Percentiles rank a stretch among this genome's conserved stretches.
Evolutionary conservation across 2,329 filamentous ascomycete genomes (phyloP).

Genomic region (Ilyonectria robusta): DNA sequence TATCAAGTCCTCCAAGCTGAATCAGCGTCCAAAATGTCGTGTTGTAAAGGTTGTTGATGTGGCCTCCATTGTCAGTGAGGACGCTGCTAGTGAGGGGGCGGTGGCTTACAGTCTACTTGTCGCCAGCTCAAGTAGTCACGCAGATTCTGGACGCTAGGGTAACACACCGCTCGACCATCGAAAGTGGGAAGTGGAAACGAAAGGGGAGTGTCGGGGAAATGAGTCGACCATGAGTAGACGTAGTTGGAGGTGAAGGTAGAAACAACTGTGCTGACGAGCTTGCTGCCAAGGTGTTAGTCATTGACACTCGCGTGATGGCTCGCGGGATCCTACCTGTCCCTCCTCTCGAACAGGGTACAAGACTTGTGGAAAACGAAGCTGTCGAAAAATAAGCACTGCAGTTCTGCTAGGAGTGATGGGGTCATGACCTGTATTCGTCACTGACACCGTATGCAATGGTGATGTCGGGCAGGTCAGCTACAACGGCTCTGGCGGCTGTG

Average conservation of each 20-base stretch:
- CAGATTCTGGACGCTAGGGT: slow-evolving; percentile 85
- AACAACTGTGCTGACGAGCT: slow-evolving; percentile 90
- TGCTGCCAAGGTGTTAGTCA: slow-evolving; percentile 66
- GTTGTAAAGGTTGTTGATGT: slow-evolving; percentile 99
- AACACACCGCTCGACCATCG: slow-evolving; percentile 91
- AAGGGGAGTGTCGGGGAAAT: slow-evolving; percentile 80
- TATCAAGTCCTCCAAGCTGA: slow-evolving; percentile 80
- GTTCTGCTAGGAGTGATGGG: no score
- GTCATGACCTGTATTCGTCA: slow-evolving; percentile 84
- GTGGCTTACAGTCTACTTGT: slow-evolving; percentile 87
- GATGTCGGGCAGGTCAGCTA: slow-evolving; percentile 87
- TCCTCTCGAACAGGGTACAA: slow-evolving; percentile 86
- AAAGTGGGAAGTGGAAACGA: slow-evolving; percentile 87
- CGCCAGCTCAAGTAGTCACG: slow-evolving; percentile 98
- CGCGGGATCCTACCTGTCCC: slow-evolving; percentile 74
- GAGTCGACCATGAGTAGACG: slow-evolving; percentile 82
- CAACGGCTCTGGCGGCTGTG: slow-evolving; percentile 85
- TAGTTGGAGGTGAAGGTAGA: slow-evolving; percentile 96
- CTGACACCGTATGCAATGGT: slow-evolving; percentile 92
- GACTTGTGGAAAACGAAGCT: slow-evolving; percentile 92
- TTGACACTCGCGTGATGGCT: not conserved
- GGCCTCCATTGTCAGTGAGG: slow-evolving; percentile 68
- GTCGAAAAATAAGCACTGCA: slow-evolving; percentile 22
- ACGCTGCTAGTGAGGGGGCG: not conserved
- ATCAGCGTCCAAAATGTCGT: slow-evolving; percentile 96